Conservation (phyloP, 768 basidiomycete species). For the Mycena rosella region DNA sequence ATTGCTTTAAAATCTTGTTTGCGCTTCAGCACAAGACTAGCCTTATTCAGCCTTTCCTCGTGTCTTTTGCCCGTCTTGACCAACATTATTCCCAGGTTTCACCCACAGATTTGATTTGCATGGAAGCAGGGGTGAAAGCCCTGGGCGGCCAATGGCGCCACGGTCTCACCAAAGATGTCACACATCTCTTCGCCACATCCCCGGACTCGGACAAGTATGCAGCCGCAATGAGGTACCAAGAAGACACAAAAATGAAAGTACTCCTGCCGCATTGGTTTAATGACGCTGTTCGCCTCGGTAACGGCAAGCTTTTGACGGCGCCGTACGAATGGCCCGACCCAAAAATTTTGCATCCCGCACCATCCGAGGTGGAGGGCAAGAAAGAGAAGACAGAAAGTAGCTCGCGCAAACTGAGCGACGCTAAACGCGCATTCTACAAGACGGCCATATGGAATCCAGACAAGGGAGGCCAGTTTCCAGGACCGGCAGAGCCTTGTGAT, state of each 20-base stretch:
- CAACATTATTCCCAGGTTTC: slow-evolving; percentile 59
- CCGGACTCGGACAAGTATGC: slow-evolving; percentile 65
- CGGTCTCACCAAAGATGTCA: slow-evolving; percentile 86
- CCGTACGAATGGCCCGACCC: slow-evolving; percentile 86
- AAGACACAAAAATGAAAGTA: slow-evolving; percentile 70
- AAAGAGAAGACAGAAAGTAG: slow-evolving; percentile 43
- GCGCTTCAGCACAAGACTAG: background rate
- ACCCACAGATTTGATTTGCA: slow-evolving; percentile 74
- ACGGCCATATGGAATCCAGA: slow-evolving; percentile 42
- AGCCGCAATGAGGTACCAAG: slow-evolving; percentile 68
- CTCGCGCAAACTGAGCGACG: slow-evolving; percentile 48
- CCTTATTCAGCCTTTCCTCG: background rate
- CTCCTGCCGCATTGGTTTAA: slow-evolving; percentile 96
- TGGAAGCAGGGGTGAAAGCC: slow-evolving; percentile 77
- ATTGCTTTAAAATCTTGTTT: too few species aligned
- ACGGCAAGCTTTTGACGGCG: slow-evolving; percentile 58
- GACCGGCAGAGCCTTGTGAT: slow-evolving; percentile 27
- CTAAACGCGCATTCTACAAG: slow-evolving; percentile 51
- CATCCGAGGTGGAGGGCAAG: slow-evolving; percentile 35
- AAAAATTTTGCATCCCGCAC: slow-evolving; percentile 52
- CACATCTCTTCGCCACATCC: slow-evolving; percentile 82
- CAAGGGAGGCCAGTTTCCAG: slow-evolving; percentile 31
- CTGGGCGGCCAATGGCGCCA: slow-evolving; percentile 87
- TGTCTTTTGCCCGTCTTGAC: background rate
- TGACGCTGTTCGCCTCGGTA: slow-evolving; percentile 73